These are phyloP conservation scores for Mucor racemosus DNA, from an alignment of 371 early-diverging fungal species.

Conservation along the genomic window DNA sequence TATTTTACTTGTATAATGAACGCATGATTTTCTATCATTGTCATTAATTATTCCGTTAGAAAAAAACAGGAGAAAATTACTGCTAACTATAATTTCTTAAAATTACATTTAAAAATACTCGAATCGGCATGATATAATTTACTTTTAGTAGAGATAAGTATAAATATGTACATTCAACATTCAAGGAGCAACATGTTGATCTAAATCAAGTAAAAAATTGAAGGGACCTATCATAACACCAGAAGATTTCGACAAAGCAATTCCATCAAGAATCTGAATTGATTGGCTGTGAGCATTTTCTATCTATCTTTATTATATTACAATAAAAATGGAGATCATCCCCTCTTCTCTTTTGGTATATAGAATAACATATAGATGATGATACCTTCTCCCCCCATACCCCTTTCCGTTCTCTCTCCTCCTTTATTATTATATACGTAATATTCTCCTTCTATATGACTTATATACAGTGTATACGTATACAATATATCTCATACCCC, in stretches of 20 bases:
- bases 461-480: not conserved
- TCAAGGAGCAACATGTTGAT: constrained; percentile 8
- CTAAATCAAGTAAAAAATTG: constrained; percentile 15
- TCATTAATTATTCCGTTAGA: not conserved
- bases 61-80: not conserved
- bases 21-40: constrained; percentile 7
- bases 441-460: not conserved
- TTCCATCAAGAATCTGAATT: constrained; percentile 4
- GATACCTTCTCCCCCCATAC: not conserved
- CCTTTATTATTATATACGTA: not conserved
- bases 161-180: not conserved
- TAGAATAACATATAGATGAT: not conserved
- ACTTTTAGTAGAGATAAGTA: not conserved
- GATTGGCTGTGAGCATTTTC: constrained; percentile 13
- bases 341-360: not conserved
- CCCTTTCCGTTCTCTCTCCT: too few species aligned
- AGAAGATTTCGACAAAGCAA: constrained; percentile 16
- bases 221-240: constrained; percentile 14
- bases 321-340: not conserved
- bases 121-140: not conserved
- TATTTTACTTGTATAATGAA: not conserved
- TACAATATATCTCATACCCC: too few species aligned
- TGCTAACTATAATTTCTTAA: not conserved
- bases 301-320: not conserved
- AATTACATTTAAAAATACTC: not conserved